Percentiles rank a stretch among this genome's conserved stretches.
Evolutionary conservation across 495 filamentous ascomycete species (phyloP).

Genomic region (Penicillium salamii): DNA sequence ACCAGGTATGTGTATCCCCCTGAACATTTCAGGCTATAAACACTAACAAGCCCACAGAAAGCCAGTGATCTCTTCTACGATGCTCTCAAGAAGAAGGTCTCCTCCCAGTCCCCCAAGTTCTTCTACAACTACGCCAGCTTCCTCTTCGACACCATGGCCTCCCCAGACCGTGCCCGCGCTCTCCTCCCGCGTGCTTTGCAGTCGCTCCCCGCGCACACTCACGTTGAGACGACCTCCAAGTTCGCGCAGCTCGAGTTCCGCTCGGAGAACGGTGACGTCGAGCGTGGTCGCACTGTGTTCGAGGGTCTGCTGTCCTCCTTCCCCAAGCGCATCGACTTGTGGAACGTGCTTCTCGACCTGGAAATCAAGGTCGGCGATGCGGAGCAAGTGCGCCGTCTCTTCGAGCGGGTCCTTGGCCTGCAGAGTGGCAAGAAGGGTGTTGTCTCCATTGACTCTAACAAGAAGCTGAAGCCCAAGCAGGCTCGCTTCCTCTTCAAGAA

Average conservation of each 20-base stretch:
- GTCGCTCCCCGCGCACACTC: constrained; percentile 67
- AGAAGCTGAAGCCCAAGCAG: constrained; percentile 63
- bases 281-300: constrained; percentile 92
- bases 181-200: constrained; percentile 86
- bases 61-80: constrained; percentile 84
- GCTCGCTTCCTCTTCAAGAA: constrained; percentile 80
- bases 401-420: constrained; percentile 67
- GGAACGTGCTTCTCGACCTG: constrained; percentile 86
- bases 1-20: constrained; percentile 45
- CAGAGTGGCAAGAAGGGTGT: constrained; percentile 56
- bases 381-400: constrained; percentile 69
- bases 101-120: constrained; percentile 62
- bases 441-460: constrained; percentile 29
- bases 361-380: constrained; percentile 67
- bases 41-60: constrained; percentile 58
- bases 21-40: background rate
- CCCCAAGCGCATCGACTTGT: constrained; percentile 85
- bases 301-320: constrained; percentile 80
- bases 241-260: constrained; percentile 91
- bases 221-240: constrained; percentile 75
- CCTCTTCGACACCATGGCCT: constrained; percentile 66
- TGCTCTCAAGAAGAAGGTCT: constrained; percentile 84
- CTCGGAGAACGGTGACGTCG: constrained; percentile 75
- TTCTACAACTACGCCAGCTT: constrained; percentile 96
- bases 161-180: constrained; percentile 70